Evolutionary conservation across 805 yeast genomes (phyloP), one percentile per base, ranked within the genome.

Genomic region (Kazachstania taianensis): DNA sequence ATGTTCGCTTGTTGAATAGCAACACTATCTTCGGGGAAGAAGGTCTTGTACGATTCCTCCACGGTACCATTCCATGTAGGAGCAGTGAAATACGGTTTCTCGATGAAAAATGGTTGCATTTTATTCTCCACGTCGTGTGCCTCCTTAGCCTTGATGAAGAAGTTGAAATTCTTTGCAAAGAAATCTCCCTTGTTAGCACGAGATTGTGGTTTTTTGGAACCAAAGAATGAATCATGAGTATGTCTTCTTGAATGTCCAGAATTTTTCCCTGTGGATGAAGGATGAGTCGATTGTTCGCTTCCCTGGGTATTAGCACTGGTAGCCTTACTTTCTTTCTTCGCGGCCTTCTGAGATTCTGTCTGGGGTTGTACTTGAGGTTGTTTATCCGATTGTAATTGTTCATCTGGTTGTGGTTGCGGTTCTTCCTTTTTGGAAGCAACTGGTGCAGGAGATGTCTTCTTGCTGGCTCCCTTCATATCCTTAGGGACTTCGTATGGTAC

Each of bases 11-110:
- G 45, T 37, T 52, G 57, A 24, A 49, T 42, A 7, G 53, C 49
- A n/a, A 52, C 42, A 20, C 47, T 41, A 36, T 53, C 54, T 37
- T 65, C 65, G 2, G 77, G 71, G 57, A 76, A 75, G 27, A 72
- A 53, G 13, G 63, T 57, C 37, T 65, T 69, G 56, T 74, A 73
- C 2, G 79, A 65, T 39, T 71, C 75, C 30, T 73, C 81, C 17
- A 70, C 57, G 2, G 76, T 73, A 32, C 69, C 61, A 16, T 67
- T 65, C 94, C 94, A 82, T 0, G 87, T 78, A 35, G 94, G 94
- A 7, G 83, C 78, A 0, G 89, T 78, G 28, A 67, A 66, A 54
- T 71, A 83, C 5, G 92, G 76, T 46, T 66, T 73, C 45, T 78
- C 86, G 41, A 78, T 63, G 16, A 57, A 47, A 34, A 68, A 63